Evolutionary conservation across 2,329 filamentous ascomycete genomes (phyloP), one percentile per base, ranked within the genome.

Genomic region (Bipolaris zeicola): DNA sequence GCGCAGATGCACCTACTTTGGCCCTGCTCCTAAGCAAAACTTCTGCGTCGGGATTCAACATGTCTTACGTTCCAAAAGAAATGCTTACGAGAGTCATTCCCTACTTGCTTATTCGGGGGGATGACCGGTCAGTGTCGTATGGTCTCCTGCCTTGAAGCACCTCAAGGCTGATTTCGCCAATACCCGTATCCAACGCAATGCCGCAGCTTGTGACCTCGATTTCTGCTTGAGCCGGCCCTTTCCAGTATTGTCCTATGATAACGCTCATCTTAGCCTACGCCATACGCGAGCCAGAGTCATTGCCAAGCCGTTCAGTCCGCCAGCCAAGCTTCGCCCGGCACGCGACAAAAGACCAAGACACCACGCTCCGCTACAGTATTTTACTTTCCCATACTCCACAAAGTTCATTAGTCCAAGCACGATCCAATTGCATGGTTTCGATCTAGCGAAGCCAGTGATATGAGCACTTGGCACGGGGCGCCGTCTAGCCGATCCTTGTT

Each of bases 291-390:
- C 47, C 43, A 44, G 47, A 55, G 36, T 24, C 34, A 45, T 41
- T 24, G 63, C 57, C 63, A 52, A 64, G 59, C 38, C 41, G 49
- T 44, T 6, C 31, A 20, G 47, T 37, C 38, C 53, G 42, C 52
- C 52, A 52, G 53, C 57, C 47, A 58, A 60, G 55, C 49, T 31
- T 42, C 39, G 28, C 50, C 28, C 50, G 53, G 59, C 41, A 57
- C 53, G 36, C 57, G 45, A 64, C 56, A 54, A 61, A 61, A 44
- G 20, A 46, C 54, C 57, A 54, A 60, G 59, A 34, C 52, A 26
- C 58, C 34, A 43, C 55, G 43, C 50, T 60, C 51, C 61, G 51
- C 57, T 56, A 43, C 59, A 47, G 44, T 55, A 62, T 55, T n/a
- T 37, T 22, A 41, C 8, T 24, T 20, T 16, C 37, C 33, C 14